Base-by-base conservation (phyloP, 371 early-diverging fungal species). In the Mortierella sp. region DNA sequence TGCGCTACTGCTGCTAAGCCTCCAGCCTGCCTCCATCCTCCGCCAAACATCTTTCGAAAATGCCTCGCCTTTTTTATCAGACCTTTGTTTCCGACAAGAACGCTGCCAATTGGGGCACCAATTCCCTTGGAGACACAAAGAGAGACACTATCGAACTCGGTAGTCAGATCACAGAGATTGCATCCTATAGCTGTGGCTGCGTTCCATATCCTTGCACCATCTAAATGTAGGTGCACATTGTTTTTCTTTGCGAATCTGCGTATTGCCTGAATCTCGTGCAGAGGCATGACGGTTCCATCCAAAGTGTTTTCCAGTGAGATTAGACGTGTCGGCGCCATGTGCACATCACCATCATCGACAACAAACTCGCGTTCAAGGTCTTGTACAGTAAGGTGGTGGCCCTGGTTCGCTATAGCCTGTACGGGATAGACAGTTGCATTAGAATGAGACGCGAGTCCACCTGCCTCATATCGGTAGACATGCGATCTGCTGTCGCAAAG, bases 131-230 rank as follows among this genome's bases (percentile, higher is more conserved):
- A 96, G 3, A 97, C 86, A 73, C 98, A 98, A 58, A 98, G 88
- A 4, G 95, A 94, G 69, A 94, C 93, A 58, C 94, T 73, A 77
- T 97, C 96, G 71, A 94, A 96, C 22, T 87, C 85, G 41, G 74
- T 71, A 33, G 92, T 90, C 59, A 91, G 93, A 43, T 93, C 91
- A n/a, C 84, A 80, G 16, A 97, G 71, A 5, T 89, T 63, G 8
- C 88, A 85, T 1, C 93, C 95, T 0, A 89, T 89, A 15, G 87
- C 94, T 19, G 88, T 86, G 24, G 88, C 81, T 0, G 97, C 98
- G 76, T 97, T 95, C 97, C 98, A 98, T 40, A 97, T 84, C 63
- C 98, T 86, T 32, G 97, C 95, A 19, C 97, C 97, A 83, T 98
- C 98, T 32, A 97, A 53, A 71, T 98, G 98, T 84, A 96, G 82